Base-by-base conservation (phyloP, 495 filamentous ascomycete genomes). In the Rhypophila decipiens region DNA sequence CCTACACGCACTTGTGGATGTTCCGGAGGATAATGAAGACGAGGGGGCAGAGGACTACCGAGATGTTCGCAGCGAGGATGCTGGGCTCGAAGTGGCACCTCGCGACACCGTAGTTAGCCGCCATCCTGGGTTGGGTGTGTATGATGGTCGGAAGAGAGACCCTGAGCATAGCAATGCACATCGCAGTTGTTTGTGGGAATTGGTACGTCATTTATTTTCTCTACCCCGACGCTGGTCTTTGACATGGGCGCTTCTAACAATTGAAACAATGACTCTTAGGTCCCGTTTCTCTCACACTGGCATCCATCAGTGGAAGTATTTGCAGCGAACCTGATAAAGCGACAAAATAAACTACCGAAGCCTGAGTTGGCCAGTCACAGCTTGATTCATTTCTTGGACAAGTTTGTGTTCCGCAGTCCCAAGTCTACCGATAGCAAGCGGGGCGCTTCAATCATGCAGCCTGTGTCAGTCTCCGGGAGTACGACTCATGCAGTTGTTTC, bases 281-380 rank as follows among this genome's bases (percentile, higher is more conserved):
- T 85, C 3, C 90, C 93, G 0, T 86, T 88, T 53, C 63, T 87
- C 12, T 70, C 68, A 15, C 94, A 97, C 65, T 98, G 86, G 65
- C 93, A 98, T 52, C 93, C 93, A 2, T 94, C 94, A 0, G 90
- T 97, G n/a, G 80, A 84, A n/a, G 74, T 95, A 13, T 94, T 87
- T 59, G 87, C 90, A 2, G 67, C 68, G 4, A 75, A 79, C 44
- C 71, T 98, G 21, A 61, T 95, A 7, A 67, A 74, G 20, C 77
- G 79, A 42, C 70, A 80, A 50, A 72, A 78, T 8, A 83, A 86
- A 67, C 83, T 85, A 46, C 79, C 84, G 49, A 96, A 97, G 66
- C 90, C 93, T 0, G 91, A 98, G 53, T 69, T 96, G 39, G 79
- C 84, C 0, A 77, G 84, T 34, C 89, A 96, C 58, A 95, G 87